Conservation (phyloP, 257 asterid species). For the Solanum verrucosum region DNA sequence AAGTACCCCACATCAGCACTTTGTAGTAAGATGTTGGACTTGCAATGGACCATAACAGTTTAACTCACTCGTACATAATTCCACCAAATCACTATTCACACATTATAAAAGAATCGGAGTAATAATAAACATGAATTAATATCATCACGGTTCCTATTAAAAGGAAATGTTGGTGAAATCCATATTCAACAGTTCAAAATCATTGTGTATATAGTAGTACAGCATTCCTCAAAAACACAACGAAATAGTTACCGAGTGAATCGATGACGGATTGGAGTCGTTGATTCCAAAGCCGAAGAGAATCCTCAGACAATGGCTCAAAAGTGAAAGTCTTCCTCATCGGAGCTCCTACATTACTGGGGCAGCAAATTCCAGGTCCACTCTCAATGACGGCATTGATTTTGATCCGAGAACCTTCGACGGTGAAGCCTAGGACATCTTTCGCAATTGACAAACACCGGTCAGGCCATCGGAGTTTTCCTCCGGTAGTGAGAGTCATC, state of each 20-base stretch:
- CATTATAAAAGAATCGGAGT: neutral
- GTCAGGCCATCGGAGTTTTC: conserved; percentile 48
- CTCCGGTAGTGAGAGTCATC: conserved; percentile 44
- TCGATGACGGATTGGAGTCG: conserved; percentile 50
- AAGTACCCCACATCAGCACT: neutral
- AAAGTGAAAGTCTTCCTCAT: conserved; percentile 46
- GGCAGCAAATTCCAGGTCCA: conserved; percentile 40
- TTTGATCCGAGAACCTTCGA: conserved; percentile 39
- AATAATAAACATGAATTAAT: neutral
- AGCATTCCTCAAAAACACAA: neutral
- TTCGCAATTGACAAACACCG: conserved; percentile 43
- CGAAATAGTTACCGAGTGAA: conserved; percentile 46
- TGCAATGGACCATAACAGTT: neutral
- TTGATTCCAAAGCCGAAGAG: conserved; percentile 45
- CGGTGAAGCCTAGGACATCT: conserved; percentile 68
- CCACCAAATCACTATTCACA: neutral
- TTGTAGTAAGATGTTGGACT: neutral
- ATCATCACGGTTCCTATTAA: neutral
- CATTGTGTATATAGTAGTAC: neutral
- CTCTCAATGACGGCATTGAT: conserved; percentile 42
- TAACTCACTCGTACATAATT: neutral
- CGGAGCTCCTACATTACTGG: conserved; percentile 6
- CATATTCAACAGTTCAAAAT: neutral
- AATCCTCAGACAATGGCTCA: conserved; percentile 40
- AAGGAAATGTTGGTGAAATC: neutral